These are phyloP conservation scores for Boletus semigastroideus DNA, from an alignment of 1,284 basidiomycete species.

Conservation along the genomic window DNA sequence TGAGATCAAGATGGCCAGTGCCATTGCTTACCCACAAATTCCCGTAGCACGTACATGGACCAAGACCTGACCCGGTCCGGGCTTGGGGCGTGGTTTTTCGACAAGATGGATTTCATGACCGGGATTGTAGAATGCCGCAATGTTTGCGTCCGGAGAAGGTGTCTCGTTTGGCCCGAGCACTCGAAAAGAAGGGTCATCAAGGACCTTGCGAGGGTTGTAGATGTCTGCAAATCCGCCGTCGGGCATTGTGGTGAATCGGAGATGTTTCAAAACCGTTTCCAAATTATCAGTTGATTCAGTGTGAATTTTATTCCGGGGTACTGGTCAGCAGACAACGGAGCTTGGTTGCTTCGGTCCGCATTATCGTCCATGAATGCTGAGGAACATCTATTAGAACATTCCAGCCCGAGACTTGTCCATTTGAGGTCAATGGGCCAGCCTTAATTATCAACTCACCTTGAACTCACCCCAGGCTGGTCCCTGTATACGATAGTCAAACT, in stretches of 20 bases:
- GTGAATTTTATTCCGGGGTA: not conserved
- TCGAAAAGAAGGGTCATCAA: constrained; percentile 52
- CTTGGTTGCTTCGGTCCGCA: not conserved
- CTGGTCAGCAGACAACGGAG: not conserved
- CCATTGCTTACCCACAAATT: constrained; percentile 52
- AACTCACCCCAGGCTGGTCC: no score
- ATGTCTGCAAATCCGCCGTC: constrained; percentile 37
- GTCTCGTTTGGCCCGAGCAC: constrained; percentile 48
- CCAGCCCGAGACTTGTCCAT: no score
- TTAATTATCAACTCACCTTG: no score
- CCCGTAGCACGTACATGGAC: constrained; percentile 63
- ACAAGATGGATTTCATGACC: constrained; percentile 60
- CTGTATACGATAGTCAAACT: no score
- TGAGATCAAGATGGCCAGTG: not conserved
- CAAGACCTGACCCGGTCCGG: constrained; percentile 60
- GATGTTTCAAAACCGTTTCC: not conserved
- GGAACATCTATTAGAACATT: not conserved
- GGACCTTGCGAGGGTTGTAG: constrained; percentile 52
- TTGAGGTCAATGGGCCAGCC: no score
- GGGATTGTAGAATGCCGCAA: constrained; percentile 62
- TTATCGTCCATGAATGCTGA: not conserved
- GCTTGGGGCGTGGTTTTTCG: constrained; percentile 54
- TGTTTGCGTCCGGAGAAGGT: constrained; percentile 46
- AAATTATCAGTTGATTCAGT: not conserved
- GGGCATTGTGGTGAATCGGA: constrained; percentile 23